Percentiles rank a stretch among this genome's conserved stretches.
These are phyloP conservation scores for Microdochium bolleyi DNA, from an alignment of 2,329 filamentous ascomycete species.

Conservation along the genomic window DNA sequence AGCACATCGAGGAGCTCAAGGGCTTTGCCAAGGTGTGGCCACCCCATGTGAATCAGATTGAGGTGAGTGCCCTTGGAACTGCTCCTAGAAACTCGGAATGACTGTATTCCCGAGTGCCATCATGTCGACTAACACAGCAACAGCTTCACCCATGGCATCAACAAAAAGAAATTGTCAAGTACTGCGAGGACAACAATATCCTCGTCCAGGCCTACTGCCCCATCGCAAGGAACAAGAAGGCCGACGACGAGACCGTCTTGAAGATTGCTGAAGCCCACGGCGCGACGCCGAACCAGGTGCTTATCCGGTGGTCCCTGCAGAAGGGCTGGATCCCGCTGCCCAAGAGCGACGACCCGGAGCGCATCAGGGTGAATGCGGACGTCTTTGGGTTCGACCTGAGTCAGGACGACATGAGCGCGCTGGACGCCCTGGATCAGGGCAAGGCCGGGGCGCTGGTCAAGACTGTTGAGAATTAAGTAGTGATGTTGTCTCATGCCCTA, in stretches of 20 bases:
- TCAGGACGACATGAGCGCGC: slow-evolving; percentile 44
- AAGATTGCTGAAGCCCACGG: slow-evolving; percentile 49
- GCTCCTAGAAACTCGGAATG: too few relatives aligned
- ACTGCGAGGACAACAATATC: slow-evolving; percentile 55
- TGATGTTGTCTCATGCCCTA: background rate
- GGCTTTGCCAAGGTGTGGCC: slow-evolving; percentile 57
- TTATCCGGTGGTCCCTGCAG: slow-evolving; percentile 63
- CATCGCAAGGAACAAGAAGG: slow-evolving; percentile 53
- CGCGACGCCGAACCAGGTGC: slow-evolving; percentile 54
- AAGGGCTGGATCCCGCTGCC: slow-evolving; percentile 62
- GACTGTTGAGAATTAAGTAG: background rate
- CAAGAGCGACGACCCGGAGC: slow-evolving; percentile 52
- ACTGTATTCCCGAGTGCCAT: too few relatives aligned
- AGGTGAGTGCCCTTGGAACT: slow-evolving; percentile 39
- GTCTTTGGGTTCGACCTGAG: slow-evolving; percentile 53
- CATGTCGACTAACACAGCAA: slow-evolving; percentile 29
- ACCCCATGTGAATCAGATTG: slow-evolving; percentile 55
- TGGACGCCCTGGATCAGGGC: slow-evolving; percentile 45
- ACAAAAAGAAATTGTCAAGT: slow-evolving; percentile 27
- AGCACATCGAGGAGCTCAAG: slow-evolving; percentile 62
- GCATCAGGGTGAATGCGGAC: slow-evolving; percentile 53
- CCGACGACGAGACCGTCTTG: slow-evolving; percentile 49
- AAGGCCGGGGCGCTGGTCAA: slow-evolving; percentile 13
- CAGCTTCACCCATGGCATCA: slow-evolving; percentile 68
- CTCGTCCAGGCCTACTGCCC: slow-evolving; percentile 44